Base-by-base conservation (phyloP, 2,329 filamentous ascomycete genomes). In the Trichophyton verrucosum region DNA sequence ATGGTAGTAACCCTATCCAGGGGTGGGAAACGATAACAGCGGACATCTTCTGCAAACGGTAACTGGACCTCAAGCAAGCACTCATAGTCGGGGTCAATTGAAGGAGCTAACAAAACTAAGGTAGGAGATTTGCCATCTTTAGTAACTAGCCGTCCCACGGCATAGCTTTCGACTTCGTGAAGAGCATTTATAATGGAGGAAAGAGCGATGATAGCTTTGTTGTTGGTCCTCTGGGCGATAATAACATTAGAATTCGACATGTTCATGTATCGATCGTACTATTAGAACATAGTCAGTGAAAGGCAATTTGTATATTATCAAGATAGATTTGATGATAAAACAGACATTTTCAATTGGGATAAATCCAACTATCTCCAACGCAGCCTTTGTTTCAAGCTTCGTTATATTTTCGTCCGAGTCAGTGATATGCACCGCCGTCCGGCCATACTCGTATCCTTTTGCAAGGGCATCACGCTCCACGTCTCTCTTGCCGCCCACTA, bases 361-460 rank as follows among this genome's bases (percentile, higher is more conserved):
- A 68, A 99, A 99, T 0, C 94, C 94, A 58, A 99, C 77, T 47
- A 99, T 86, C 2, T 90, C 86, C 61, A 97, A 84, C 6, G 82
- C 81, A 62, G 87, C 86, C 8, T 77, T 74, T 0, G 90, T 94
- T 68, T 95, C 86, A 38, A 96, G 80, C 65, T 88, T 91, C n/a
- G 90, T 95, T 61, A 96, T 85, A 66, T 91, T 90, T 71, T 87
- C 82, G 68, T 99, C 92, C 0, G 87, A 87, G 66, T 91, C 86
- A 65, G 84, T 89, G 66, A 99, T 96, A 66, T 88, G 86, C 1
- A 99, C 92, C 1, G 89, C 90, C 0, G 92, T 96, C 61, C 91
- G 83, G 53, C 94, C 94, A 71, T 99, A 99, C 69, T 90, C 86
- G 69, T 92, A 99, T 0, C 94, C 94, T 71, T 91, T 95, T n/a